Conservation (phyloP, 306 rosid species). For the Mimosa bimucronata region DNA sequence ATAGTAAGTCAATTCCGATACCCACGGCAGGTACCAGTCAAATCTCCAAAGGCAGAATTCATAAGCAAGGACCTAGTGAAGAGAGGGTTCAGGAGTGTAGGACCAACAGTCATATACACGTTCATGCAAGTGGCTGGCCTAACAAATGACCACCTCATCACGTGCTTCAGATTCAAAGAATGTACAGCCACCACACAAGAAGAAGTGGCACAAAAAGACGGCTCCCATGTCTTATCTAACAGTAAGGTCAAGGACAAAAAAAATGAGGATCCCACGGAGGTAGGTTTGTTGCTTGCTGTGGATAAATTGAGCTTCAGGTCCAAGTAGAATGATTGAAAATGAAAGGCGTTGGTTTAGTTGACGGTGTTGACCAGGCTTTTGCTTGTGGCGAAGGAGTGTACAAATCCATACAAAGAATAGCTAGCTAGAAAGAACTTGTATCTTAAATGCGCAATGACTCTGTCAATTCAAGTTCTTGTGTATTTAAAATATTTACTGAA, state of each 20-base stretch:
- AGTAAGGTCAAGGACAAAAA: constrained; percentile 38
- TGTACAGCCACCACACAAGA: constrained; percentile 48
- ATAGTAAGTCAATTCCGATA: constrained; percentile 61
- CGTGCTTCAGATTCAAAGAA: constrained; percentile 78
- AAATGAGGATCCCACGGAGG: constrained; percentile 41
- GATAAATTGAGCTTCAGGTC: constrained; percentile 47
- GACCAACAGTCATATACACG: constrained; percentile 68
- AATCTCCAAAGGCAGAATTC: constrained; percentile 76
- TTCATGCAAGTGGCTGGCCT: constrained; percentile 85
- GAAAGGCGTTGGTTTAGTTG: constrained; percentile 26
- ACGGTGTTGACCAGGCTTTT: constrained; percentile 19
- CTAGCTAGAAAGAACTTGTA: constrained; percentile 41
- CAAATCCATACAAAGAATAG: constrained; percentile 43
- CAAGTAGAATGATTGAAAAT: constrained; percentile 24
- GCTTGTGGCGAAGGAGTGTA: constrained; percentile 46
- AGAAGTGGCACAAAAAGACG: constrained; percentile 50
- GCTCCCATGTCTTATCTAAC: constrained; percentile 34
- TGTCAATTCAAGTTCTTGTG: constrained; percentile 47
- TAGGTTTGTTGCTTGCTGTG: constrained; percentile 45
- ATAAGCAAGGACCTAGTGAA: constrained; percentile 72
- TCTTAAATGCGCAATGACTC: constrained; percentile 37
- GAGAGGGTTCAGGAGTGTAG: constrained; percentile 80
- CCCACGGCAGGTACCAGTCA: constrained; percentile 71
- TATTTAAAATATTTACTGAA: constrained; percentile 36
- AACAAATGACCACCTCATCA: constrained; percentile 70